Percentiles rank a stretch among this genome's conserved stretches.
phyloP scores from a whole-genome alignment of 2,329 filamentous ascomycete species.

The Polytolypa hystricis region DNA sequence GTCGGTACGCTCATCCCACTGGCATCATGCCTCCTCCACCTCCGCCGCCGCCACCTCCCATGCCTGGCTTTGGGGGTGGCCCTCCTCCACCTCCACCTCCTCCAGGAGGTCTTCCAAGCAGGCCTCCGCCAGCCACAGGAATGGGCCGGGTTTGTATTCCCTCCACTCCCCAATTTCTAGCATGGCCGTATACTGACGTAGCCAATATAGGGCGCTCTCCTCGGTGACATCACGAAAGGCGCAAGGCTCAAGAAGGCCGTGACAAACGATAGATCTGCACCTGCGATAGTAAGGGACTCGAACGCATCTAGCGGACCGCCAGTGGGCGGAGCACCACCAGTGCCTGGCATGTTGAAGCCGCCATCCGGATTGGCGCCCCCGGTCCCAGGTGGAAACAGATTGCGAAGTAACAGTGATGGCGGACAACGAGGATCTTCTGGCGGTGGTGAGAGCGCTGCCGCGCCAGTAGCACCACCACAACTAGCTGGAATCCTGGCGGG shows the following conservation, averaged over 20 bases:
- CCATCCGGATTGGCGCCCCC: slow-evolving; percentile 61
- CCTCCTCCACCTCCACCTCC: slow-evolving; percentile 55
- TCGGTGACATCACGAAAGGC: slow-evolving; percentile 81
- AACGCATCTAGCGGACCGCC: slow-evolving; percentile 49
- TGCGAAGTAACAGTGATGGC: slow-evolving; percentile 75
- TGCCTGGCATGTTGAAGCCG: slow-evolving; percentile 53
- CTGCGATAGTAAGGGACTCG: slow-evolving; percentile 49
- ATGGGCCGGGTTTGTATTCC: slow-evolving; percentile 50
- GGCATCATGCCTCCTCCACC: slow-evolving; percentile 40
- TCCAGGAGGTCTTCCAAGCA: slow-evolving; percentile 48
- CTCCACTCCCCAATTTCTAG: neutral
- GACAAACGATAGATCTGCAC: slow-evolving; percentile 86
- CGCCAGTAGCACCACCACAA: slow-evolving; percentile 65
- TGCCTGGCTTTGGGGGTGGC: slow-evolving; percentile 45
- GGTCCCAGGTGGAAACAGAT: slow-evolving; percentile 52
- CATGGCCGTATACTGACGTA: slow-evolving; percentile 8
- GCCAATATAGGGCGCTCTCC: slow-evolving; percentile 59
- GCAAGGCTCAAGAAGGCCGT: slow-evolving; percentile 69
- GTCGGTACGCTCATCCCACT: slow-evolving; percentile 6
- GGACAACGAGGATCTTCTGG: slow-evolving; percentile 27
- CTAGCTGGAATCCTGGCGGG: slow-evolving; percentile 80
- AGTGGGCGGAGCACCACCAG: slow-evolving; percentile 65
- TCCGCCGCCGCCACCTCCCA: slow-evolving; percentile 60
- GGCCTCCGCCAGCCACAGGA: slow-evolving; percentile 44
- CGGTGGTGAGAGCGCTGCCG: slow-evolving; percentile 37